Base-by-base conservation (phyloP, 345 rosid species). In the Arabidopsis thaliana region DNA sequence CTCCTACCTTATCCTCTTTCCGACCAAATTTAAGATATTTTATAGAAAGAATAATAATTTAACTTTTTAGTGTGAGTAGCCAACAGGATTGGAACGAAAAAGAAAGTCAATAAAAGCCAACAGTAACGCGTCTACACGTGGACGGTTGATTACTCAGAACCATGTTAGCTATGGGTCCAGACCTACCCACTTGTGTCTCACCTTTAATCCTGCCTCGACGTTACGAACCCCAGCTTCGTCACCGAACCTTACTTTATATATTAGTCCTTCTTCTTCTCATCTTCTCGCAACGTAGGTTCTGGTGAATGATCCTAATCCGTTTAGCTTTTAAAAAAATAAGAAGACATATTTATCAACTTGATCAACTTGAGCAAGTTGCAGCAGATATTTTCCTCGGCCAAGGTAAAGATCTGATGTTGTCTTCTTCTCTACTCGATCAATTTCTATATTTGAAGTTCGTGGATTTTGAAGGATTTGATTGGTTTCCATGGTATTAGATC, bases 111-210 rank as follows among this genome's bases (percentile, higher is more conserved):
- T 25, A 36, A 58, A 74, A 69, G 76, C 64, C 82, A 69, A 33
- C 82, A 79, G 72, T 79, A 69, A 79, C 76, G 76, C 82, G 76
- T 75, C 36, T 2, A 55, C 76, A 68, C 79, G 78, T 68, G 82
- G 71, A 79, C 67, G 72, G 67, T 9, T n/a, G 79, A 57, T 74
- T 57, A 63, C 75, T 53, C 67, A 41, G 49, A 48, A 61, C 59
- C 82, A 61, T 10, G 69, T 59, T 59, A 56, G 75, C 25, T 28
- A 11, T 16, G 75, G 75, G 12, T 55, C 68, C 71, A 33, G 1
- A 59, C 73, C 73, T 59, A 72, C 69, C 81, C 64, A 78, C 77
- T 66, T 66, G 77, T 49, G 6, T 57, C 67, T 46, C 67, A 49
- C 59, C 49, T 6, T 42, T 58, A 3, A 42, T 52, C 48, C 1